These are phyloP conservation scores for Cyberlindnera meyerae DNA, from an alignment of 805 yeast species.

Conservation along the genomic window DNA sequence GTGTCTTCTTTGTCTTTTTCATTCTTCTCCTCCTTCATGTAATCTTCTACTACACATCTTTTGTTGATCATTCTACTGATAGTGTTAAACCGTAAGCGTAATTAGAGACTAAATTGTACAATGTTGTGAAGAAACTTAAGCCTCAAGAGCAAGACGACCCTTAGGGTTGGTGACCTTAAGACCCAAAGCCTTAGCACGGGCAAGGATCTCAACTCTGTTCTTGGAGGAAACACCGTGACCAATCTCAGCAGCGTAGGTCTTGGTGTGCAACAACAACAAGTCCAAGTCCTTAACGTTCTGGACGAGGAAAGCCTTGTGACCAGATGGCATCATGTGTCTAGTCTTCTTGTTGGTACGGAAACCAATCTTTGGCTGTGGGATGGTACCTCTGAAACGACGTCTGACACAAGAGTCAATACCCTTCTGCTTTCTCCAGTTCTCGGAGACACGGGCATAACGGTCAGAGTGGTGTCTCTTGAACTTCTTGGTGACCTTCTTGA, in stretches of 20 bases:
- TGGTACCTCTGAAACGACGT: slow-evolving; percentile 99
- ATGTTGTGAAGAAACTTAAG: slow-evolving; percentile 45
- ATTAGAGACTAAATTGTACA: slow-evolving; percentile 24
- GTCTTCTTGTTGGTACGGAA: slow-evolving; percentile 99
- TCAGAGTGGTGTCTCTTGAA: slow-evolving; percentile 99
- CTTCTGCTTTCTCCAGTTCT: slow-evolving; percentile 99
- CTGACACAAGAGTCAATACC: slow-evolving; percentile 99
- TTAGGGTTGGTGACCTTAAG: slow-evolving; percentile 98
- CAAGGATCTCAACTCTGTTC: slow-evolving; percentile 94
- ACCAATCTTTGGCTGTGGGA: slow-evolving; percentile 99
- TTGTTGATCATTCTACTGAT: not conserved
- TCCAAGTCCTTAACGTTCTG: slow-evolving; percentile 92
- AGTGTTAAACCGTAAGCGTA: slow-evolving; percentile 20
- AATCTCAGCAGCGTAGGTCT: slow-evolving; percentile 99
- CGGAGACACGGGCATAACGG: slow-evolving; percentile 97
- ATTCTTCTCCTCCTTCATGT: not conserved
- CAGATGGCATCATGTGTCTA: slow-evolving; percentile 91
- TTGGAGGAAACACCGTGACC: slow-evolving; percentile 98
- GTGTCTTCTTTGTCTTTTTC: not conserved
- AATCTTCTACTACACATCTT: not conserved
- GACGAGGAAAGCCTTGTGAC: slow-evolving; percentile 96
- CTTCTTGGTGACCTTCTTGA: slow-evolving; percentile 97
- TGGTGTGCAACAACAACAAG: slow-evolving; percentile 92
- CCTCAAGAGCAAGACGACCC: slow-evolving; percentile 98
- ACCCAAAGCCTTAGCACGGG: slow-evolving; percentile 98